Percentiles rank a stretch among this genome's conserved stretches.
These are phyloP conservation scores for Fusarium gaditjirri DNA, from an alignment of 2,329 filamentous ascomycete species.

Conservation along the genomic window DNA sequence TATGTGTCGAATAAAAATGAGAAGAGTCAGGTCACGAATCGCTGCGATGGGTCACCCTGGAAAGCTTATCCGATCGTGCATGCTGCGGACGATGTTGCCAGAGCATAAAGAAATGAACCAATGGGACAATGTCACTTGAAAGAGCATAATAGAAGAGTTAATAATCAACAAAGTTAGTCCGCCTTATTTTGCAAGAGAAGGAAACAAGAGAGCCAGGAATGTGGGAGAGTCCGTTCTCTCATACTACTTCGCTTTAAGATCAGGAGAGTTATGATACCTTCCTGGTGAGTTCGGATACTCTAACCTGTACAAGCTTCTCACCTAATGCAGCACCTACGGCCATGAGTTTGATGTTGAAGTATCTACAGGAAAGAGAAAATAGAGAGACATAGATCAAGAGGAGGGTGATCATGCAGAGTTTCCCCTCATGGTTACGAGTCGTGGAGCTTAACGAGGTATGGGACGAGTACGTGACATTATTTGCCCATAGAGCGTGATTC, in stretches of 20 bases:
- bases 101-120: not conserved
- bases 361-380: no score
- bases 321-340: rapidly evolving
- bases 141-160: not conserved
- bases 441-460: not conserved
- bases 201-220: not conserved
- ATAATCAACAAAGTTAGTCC: rapidly evolving
- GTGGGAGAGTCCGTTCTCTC: not conserved
- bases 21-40: not conserved
- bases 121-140: not conserved
- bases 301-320: not conserved
- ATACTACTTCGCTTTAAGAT: not conserved
- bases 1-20: rapidly evolving
- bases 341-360: rapidly evolving
- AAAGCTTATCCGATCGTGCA: not conserved
- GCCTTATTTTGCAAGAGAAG: no score
- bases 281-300: not conserved
- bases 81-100: not conserved
- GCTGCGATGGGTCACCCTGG: no score
- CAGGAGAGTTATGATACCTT: not conserved
- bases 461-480: no score
- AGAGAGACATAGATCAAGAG: no score
- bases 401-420: not conserved
- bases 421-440: no score
- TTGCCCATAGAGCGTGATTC: rapidly evolving